Base-by-base conservation (phyloP, 768 basidiomycete species). In the Lentinus brumalis region DNA sequence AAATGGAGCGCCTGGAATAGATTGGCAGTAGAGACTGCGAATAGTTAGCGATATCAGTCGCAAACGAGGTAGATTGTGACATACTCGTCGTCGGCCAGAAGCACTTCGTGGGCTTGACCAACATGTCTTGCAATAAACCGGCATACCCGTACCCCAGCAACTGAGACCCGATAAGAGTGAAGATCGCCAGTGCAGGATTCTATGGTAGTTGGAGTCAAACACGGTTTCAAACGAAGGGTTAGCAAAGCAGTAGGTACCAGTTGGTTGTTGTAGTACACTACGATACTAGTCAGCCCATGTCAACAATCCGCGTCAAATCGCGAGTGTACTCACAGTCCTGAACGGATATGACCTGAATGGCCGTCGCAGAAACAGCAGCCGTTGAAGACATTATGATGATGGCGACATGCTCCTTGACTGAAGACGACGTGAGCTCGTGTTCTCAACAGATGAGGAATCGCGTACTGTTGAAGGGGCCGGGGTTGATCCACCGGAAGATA, bases 61-160 rank as follows among this genome's bases (percentile, higher is more conserved):
- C 16, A 5, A 16, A 4, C 26, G 11, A 10, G 11, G 32, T 15
- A 30, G 40, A 40, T 3, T 42, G 30, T 26, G 21, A 70, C 72
- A 30, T 50, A 72, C 71, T 72, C 45, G 60, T 68, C 3, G 59
- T 47, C 6, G 71, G 71, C 71, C 71, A 72, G 67, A 72, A 72
- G 59, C 68, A 70, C 65, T 72, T 72, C 6, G 81, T 83, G 0
- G 85, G 77, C 45, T 83, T 83, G 10, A 86, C 82, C 39, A 83
- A 75, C 66, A 84, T 79, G 11, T 80, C 73, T 9, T 81, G 76
- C 30, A 72, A 60, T 39, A 72, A 60, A 15, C 75, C 75, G 45
- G 73, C 73, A 47, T 73, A 70, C 7, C 74, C 74, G 54, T 76
- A 76, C 0, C 75, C 75, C 14, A 76, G 64, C 31, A 74, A 62